These are phyloP conservation scores for Penicillium sp. DNA, from an alignment of 2,329 filamentous ascomycete genomes.

Conservation along the genomic window DNA sequence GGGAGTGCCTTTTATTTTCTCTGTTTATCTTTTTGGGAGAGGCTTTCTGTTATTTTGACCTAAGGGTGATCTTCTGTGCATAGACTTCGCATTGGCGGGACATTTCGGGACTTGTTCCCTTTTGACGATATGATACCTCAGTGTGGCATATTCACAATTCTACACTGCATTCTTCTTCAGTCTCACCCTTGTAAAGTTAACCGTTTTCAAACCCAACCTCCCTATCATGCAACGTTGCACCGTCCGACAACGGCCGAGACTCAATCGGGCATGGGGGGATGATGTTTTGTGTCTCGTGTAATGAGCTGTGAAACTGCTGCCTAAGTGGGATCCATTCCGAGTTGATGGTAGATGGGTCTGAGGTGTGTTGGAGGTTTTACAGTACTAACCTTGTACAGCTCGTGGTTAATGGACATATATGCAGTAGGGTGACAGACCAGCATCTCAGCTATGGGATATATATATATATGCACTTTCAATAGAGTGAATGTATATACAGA, in stretches of 20 bases:
- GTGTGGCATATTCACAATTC: slow-evolving; percentile 6
- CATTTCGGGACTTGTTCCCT: slow-evolving; percentile 8
- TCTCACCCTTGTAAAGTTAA: not conserved
- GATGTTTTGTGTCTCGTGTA: slow-evolving; percentile 12
- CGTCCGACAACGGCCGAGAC: slow-evolving; percentile 6
- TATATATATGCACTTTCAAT: not conserved
- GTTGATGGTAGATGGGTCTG: not conserved
- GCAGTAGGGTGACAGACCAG: not conserved
- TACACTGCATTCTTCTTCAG: slow-evolving; percentile 3
- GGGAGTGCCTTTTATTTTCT: not conserved
- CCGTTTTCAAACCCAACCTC: not conserved
- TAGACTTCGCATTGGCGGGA: slow-evolving; percentile 17
- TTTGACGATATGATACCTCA: slow-evolving; percentile 25
- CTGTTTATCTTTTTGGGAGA: slow-evolving; percentile 9
- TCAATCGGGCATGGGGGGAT: slow-evolving; percentile 3
- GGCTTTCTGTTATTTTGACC: slow-evolving; percentile 7
- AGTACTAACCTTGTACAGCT: not conserved
- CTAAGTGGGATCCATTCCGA: slow-evolving; percentile 17
- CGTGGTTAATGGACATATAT: not conserved
- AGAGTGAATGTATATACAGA: too few species aligned
- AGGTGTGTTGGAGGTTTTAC: not conserved
- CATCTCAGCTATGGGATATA: not conserved
- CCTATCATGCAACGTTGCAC: slow-evolving; percentile 14
- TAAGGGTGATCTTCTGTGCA: slow-evolving; percentile 13
- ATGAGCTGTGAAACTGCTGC: slow-evolving; percentile 12